Evolutionary conservation across 345 rosid genomes (phyloP), one percentile per base, ranked within the genome.

Genomic region (Camelina sativa): DNA sequence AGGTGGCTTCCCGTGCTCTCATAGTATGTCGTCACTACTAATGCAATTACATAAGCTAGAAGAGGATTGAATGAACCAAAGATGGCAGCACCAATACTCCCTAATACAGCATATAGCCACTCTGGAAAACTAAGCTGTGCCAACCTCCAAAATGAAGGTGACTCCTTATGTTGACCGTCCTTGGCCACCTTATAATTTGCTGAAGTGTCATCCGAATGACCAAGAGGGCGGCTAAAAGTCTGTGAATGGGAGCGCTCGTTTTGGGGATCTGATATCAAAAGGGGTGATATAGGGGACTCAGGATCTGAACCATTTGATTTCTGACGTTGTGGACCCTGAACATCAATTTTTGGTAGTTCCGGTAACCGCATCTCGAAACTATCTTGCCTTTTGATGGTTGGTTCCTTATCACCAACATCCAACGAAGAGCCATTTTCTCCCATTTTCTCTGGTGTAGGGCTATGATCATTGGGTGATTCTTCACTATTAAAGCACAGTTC

Each of bases 21-120:
- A 82, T 91, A 89, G 79, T 96, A 96, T 30, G 88, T 82, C 7
- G 97, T 91, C 79, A 92, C 91, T 66, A 92, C 86, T 80, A 96
- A 67, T 2, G 98, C 85, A 72, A 92, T 92, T 70, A 91, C 94
- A 62, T 92, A 96, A 73, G 99, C 99, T 76, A 96, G 89, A 52
- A 96, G 94, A 47, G 99, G 99, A 77, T 96, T 96, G 70, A 96
- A 90, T 57, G 99, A 96, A 60, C 99, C 99, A 80, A 96, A 96
- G 64, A 96, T 86, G 46, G 98, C 97, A 64, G 99, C 99, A 82
- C 99, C 99, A 77, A 89, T 82, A 82, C 99, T 87, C 82, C 99
- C 99, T 75, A 96, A 77, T 71, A 89, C 94, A 75, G 98, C 99
- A 82, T 92, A 96, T 30, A 96, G 93, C 98, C 97, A 96, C 81